A percentile compares a stretch with the other conserved stretches of the same genome.
Conservation (phyloP, 805 yeast species). For the Komagataella phaffii region DNA sequence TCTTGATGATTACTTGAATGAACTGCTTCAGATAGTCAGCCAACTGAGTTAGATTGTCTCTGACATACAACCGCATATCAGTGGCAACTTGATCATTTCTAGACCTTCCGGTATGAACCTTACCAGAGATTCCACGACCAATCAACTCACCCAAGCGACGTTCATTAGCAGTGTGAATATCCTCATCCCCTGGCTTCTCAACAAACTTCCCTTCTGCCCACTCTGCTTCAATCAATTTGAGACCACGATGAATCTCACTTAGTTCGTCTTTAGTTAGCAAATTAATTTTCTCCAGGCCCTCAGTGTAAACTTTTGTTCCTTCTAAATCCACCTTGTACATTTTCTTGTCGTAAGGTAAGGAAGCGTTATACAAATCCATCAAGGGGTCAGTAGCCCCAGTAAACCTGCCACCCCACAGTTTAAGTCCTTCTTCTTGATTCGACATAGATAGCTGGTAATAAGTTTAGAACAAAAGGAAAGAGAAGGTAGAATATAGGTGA, state of each 20-base stretch:
- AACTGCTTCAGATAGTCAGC: slow-evolving; percentile 43
- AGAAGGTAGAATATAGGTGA: neutral
- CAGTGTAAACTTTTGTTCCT: slow-evolving; percentile 89
- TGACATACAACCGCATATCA: slow-evolving; percentile 92
- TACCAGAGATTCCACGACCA: slow-evolving; percentile 89
- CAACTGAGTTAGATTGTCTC: slow-evolving; percentile 60
- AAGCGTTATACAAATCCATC: slow-evolving; percentile 95
- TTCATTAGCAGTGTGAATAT: slow-evolving; percentile 97
- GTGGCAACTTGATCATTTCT: slow-evolving; percentile 99
- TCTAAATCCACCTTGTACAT: slow-evolving; percentile 92
- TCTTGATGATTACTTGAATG: slow-evolving; percentile 49
- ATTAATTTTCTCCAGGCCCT: slow-evolving; percentile 71
- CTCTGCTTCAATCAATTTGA: slow-evolving; percentile 57
- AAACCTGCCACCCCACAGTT: slow-evolving; percentile 97
- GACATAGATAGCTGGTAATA: neutral
- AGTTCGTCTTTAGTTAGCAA: slow-evolving; percentile 65
- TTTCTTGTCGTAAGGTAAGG: slow-evolving; percentile 87
- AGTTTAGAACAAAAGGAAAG: too few species aligned
- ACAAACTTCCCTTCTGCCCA: slow-evolving; percentile 64
- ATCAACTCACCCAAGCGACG: slow-evolving; percentile 94
- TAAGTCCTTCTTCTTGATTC: slow-evolving; percentile 45
- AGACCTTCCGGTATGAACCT: slow-evolving; percentile 98
- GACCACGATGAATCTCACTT: slow-evolving; percentile 70
- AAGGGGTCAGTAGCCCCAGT: slow-evolving; percentile 95
- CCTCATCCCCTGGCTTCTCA: slow-evolving; percentile 88